Evolutionary conservation across 106 monocot species (phyloP).

Genomic region (Dioscorea alata): DNA sequence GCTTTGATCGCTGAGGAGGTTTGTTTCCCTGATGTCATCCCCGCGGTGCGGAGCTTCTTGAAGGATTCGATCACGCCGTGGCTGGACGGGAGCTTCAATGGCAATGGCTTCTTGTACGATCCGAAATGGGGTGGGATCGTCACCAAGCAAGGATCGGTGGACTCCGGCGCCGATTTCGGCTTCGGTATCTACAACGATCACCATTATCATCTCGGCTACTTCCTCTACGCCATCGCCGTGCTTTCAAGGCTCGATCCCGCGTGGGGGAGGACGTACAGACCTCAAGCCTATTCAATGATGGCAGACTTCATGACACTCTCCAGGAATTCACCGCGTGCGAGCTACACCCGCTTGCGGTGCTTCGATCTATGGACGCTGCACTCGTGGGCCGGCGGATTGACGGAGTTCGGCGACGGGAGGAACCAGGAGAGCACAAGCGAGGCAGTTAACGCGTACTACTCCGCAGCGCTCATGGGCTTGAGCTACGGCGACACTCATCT

Average conservation of each 20-base stretch:
- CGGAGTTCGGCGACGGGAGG: constrained; percentile 80
- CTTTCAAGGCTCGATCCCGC: constrained; percentile 67
- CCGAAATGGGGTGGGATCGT: constrained; percentile 85
- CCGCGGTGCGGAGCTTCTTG: constrained; percentile 45
- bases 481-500: constrained; percentile 78
- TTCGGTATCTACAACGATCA: constrained; percentile 90
- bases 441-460: constrained; percentile 89
- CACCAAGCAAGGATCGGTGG: constrained; percentile 59
- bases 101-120: constrained; percentile 80
- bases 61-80: constrained; percentile 56
- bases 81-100: constrained; percentile 76
- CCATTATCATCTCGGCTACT: constrained; percentile 91
- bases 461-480: constrained; percentile 72
- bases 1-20: constrained; percentile 80
- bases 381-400: constrained; percentile 91
- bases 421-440: constrained; percentile 98
- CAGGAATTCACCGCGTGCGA: constrained; percentile 19
- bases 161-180: constrained; percentile 84
- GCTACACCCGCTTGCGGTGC: constrained; percentile 52
- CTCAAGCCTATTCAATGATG: constrained; percentile 61
- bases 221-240: constrained; percentile 78
- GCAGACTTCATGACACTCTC: constrained; percentile 79
- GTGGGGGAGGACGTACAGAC: constrained; percentile 76
- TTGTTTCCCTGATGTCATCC: constrained; percentile 49
- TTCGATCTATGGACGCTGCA: constrained; percentile 93